Evolutionary conservation across 169 alveolate species (phyloP), one percentile per base, ranked within the genome.

Genomic region (Plasmodium gallinaceum): DNA sequence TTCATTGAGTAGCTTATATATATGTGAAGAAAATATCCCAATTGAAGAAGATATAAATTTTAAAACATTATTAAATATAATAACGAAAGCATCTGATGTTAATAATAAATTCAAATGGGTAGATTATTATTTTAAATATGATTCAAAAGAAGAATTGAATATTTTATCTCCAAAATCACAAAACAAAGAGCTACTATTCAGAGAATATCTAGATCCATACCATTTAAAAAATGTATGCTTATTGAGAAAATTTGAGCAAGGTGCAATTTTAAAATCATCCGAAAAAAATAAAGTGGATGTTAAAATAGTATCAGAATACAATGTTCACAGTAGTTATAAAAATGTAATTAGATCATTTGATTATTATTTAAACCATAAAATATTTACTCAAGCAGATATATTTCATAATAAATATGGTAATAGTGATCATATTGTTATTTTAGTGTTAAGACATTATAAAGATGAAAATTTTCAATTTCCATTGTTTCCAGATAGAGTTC

Each of bases 341-440:
- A 45, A 69, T 12, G 45, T 71, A 69, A 70, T 85, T 45, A 65
- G 54, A 61, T 58, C 86, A n/a, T 20, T 71, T 43, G 74, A 51
- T 9, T 85, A 58, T 48, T 20, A 85, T 43, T 60, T 69, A 39
- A 85, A 65, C 57, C 85, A 85, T 45, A 85, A 61, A 72, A 32
- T 69, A 26, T 85, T 26, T 70, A 46, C 74, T n/a, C 8, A 85
- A 71, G 92, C 92, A 5, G 93, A 88, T 51, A 88, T 91, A 6
- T 94, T 94, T 65, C 92, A 78, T 65, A 89, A 68, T 69, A 90
- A 92, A 83, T 90, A 90, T 85, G 96, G 96, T 43, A 91, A 89
- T 78, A 75, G 91, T 62, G 64, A 70, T 48, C 94, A 94, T 37
- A 75, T 88, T n/a, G 88, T 90, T 58, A 48, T 94, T 10, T 76